These are phyloP conservation scores for Barbatosphaeria neglecta DNA, from an alignment of 495 filamentous ascomycete species.

Conservation along the genomic window DNA sequence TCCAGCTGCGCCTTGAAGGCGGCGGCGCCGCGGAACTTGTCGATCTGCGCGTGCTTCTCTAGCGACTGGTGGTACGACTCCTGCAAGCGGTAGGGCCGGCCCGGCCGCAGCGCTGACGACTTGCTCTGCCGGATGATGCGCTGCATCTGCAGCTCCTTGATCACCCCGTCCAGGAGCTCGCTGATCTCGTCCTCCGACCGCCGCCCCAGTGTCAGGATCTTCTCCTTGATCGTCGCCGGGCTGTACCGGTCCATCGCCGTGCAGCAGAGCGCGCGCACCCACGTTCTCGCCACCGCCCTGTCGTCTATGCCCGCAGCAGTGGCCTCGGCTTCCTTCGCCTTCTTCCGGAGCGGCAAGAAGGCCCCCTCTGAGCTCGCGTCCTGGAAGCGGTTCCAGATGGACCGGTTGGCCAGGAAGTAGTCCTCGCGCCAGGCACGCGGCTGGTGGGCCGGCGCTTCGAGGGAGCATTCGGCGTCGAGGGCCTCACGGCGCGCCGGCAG, in stretches of 20 bases:
- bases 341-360: conserved; percentile 6
- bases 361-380: conserved; percentile 24
- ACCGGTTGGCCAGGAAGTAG: conserved; percentile 27
- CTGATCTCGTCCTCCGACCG: conserved; percentile 21
- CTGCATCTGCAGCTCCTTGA: conserved; percentile 45
- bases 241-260: conserved; percentile 22
- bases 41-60: conserved; percentile 30
- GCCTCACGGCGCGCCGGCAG: conserved; percentile 24
- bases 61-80: conserved; percentile 42
- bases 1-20: conserved; percentile 51
- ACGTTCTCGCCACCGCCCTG: conserved; percentile 16
- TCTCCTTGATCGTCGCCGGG: conserved; percentile 21
- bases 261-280: conserved; percentile 20
- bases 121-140: conserved; percentile 45
- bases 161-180: conserved; percentile 39
- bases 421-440: conserved; percentile 35
- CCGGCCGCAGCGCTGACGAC: conserved; percentile 42
- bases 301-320: conserved; percentile 1
- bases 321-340: too few relatives aligned
- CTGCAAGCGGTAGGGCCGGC: conserved; percentile 46
- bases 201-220: conserved; percentile 21
- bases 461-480: conserved; percentile 16
- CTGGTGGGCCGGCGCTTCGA: conserved; percentile 18
- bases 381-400: conserved; percentile 34
- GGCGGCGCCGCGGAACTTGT: conserved; percentile 40